Percentiles rank a stretch among this genome's conserved stretches.
These are phyloP conservation scores for Apiospora aurea DNA, from an alignment of 2,329 filamentous ascomycete species.

Conservation along the genomic window DNA sequence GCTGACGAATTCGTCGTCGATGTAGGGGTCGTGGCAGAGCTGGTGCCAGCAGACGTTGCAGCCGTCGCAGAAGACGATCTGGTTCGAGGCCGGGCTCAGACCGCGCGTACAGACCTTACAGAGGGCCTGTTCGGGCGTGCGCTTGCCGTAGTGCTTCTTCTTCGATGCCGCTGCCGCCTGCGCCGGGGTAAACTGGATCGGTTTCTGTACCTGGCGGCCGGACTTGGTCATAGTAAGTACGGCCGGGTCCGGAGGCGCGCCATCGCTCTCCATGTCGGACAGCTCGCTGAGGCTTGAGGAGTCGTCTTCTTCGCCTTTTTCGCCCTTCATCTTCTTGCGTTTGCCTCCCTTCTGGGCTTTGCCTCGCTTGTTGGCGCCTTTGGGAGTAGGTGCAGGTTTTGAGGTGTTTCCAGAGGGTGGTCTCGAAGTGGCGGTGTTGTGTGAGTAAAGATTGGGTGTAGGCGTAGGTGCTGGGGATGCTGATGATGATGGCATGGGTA, in stretches of 20 bases:
- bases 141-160: slow-evolving; percentile 59
- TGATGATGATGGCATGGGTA: slow-evolving; percentile 43
- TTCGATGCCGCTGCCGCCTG: slow-evolving; percentile 47
- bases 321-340: slow-evolving; percentile 44
- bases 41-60: slow-evolving; percentile 85
- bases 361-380: slow-evolving; percentile 30
- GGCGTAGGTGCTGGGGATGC: slow-evolving; percentile 26
- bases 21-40: slow-evolving; percentile 78
- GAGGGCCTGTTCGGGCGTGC: slow-evolving; percentile 65
- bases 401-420: not conserved
- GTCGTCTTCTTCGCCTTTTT: slow-evolving; percentile 35
- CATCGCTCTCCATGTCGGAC: slow-evolving; percentile 38
- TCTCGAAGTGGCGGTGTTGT: not conserved
- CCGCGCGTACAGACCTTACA: slow-evolving; percentile 78
- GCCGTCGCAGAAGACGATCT: slow-evolving; percentile 85
- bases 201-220: slow-evolving; percentile 74
- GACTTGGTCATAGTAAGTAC: slow-evolving; percentile 76
- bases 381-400: slow-evolving; percentile 30
- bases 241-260: slow-evolving; percentile 46
- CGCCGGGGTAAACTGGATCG: slow-evolving; percentile 67
- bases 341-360: slow-evolving; percentile 39
- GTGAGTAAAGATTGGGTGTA: not conserved
- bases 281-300: slow-evolving; percentile 39
- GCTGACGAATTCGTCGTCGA: slow-evolving; percentile 72
- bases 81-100: slow-evolving; percentile 74